Base-by-base conservation (phyloP, 345 rosid genomes). In the Citrus maxima region DNA sequence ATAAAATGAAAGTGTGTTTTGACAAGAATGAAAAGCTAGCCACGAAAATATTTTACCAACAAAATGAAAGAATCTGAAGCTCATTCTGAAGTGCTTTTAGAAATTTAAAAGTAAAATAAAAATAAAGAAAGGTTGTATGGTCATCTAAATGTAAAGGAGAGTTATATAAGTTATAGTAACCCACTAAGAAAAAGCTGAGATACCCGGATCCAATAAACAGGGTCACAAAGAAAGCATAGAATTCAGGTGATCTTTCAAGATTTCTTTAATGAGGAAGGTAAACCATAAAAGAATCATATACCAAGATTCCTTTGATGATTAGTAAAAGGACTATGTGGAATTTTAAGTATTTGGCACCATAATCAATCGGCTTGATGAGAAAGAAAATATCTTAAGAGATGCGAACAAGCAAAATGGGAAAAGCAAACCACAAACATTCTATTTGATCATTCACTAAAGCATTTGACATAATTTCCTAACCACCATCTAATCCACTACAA, bases 1-100 rank as follows among this genome's bases (percentile, higher is more conserved):
- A 55, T 66, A 24, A 76, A 76, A 67, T 71, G 58, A 22, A 54
- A 67, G 82, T 76, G 82, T 76, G 78, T 68, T 83, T 79, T 72
- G 30, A 13, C 49, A 4, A 78, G 58, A 67, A 78, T 35, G 60
- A 75, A 70, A 75, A 69, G 56, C 59, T 64, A 30, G 40, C 58
- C 46, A 66, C 1, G 59, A 22, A 72, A 46, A 49, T 49, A n/a
- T n/a, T 60, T 73, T 63, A 42, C 82, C 75, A 51, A 64, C 79
- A 54, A 76, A 71, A 27, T 72, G 72, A 21, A 0, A 72, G 80
- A 79, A 66, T 75, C 78, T 70, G 61, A 59, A 73, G 76, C 77
- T 70, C 74, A 73, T 82, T 22, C 30, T 25, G 59, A 64, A 51
- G 64, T 77, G 38, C 32, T 34, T 32, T 8, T n/a, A 40, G 19